Conservation (phyloP, 352 stramenopile genomes). For the Globisporangium recalcitrans region DNA sequence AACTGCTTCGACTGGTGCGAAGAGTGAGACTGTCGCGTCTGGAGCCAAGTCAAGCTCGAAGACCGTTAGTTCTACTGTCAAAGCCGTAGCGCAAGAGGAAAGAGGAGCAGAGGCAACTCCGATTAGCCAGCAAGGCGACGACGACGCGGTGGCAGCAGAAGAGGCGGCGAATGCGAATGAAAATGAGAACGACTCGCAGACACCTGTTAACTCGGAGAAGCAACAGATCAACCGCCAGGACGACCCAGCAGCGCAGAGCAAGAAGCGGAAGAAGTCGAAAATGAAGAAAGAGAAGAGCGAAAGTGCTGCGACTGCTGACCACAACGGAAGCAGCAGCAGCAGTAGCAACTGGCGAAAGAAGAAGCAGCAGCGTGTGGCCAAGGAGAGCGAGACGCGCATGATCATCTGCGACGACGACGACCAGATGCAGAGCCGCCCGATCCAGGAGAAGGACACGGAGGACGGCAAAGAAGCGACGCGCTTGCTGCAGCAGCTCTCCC, state of each 20-base stretch:
- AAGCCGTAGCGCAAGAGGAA: not conserved
- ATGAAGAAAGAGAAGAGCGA: constrained; percentile 13
- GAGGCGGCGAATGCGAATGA: not conserved
- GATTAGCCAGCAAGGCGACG: not conserved
- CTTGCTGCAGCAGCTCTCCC: constrained; percentile 59
- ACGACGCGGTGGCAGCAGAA: not conserved
- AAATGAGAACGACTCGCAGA: not conserved
- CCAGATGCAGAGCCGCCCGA: constrained; percentile 26
- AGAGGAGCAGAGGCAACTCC: not conserved
- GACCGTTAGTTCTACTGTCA: not conserved
- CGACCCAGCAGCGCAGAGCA: constrained; percentile 7
- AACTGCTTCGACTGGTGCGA: not conserved
- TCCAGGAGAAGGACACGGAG: constrained; percentile 61
- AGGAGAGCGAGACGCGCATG: constrained; percentile 54
- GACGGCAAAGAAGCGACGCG: constrained; percentile 71
- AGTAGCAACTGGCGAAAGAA: constrained; percentile 4
- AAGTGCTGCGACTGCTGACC: not conserved
- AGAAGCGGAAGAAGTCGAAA: constrained; percentile 18
- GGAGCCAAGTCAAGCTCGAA: not conserved
- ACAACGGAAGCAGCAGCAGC: not conserved
- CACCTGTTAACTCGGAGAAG: not conserved
- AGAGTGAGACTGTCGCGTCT: not conserved
- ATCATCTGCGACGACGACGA: constrained; percentile 87
- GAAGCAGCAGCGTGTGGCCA: constrained; percentile 16
- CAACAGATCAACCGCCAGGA: constrained; percentile 9